These are phyloP conservation scores for Triticum aestivum DNA, from an alignment of 176 grass and related monocot genomes.

Conservation along the genomic window DNA sequence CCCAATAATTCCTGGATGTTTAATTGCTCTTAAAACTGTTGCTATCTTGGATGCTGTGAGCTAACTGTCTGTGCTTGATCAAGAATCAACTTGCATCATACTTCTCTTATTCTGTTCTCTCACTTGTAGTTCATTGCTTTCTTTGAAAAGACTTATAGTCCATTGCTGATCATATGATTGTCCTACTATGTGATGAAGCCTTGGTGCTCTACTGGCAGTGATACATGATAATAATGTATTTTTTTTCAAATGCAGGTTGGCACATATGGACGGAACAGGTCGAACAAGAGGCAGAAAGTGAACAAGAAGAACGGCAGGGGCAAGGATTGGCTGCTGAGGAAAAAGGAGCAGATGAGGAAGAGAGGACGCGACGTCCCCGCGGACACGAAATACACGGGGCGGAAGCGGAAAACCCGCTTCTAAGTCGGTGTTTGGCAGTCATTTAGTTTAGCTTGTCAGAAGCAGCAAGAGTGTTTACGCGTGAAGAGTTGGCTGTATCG, in stretches of 20 bases:
- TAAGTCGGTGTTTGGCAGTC: neutral
- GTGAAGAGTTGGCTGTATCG: neutral
- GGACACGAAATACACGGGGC: constrained; percentile 79
- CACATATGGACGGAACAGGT: constrained; percentile 72
- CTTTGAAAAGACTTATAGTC: neutral
- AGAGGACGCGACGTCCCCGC: constrained; percentile 62
- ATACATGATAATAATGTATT: constrained; percentile 4
- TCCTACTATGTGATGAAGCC: neutral
- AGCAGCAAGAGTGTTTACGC: neutral
- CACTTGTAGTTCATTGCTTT: neutral
- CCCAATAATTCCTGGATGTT: neutral
- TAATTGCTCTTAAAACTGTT: neutral
- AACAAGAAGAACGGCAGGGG: constrained; percentile 72
- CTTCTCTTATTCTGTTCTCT: neutral
- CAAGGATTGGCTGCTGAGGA: constrained; percentile 78
- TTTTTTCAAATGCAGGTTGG: constrained; percentile 53
- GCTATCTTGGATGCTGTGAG: neutral
- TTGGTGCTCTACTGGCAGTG: neutral
- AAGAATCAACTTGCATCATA: neutral
- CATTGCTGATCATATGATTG: neutral
- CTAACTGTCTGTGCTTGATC: neutral
- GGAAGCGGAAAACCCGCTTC: constrained; percentile 68
- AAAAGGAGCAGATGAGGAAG: constrained; percentile 86
- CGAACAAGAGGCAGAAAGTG: constrained; percentile 70
- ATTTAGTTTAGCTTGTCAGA: constrained; percentile 15